Conservation (phyloP, 176 grass and related monocot genomes). For the Oryza glumipatula region DNA sequence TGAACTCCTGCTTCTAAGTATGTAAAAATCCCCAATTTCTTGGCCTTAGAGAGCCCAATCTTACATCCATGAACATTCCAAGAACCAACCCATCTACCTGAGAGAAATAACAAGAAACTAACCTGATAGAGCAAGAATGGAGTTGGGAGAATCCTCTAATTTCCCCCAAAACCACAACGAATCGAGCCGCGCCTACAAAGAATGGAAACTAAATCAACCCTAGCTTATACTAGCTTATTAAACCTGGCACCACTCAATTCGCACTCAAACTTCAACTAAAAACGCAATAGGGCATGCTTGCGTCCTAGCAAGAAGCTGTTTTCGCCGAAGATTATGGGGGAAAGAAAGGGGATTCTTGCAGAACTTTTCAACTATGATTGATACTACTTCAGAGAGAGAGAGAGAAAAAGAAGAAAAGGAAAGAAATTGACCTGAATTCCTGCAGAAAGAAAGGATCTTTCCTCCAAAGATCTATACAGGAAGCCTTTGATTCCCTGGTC, state of each 20-base stretch:
- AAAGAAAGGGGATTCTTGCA: not conserved
- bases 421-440: slow-evolving; percentile 17
- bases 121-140: not conserved
- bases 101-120: slow-evolving; percentile 2
- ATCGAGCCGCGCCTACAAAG: not conserved
- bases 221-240: slow-evolving; percentile 13
- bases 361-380: not conserved
- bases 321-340: not conserved
- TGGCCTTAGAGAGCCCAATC: not conserved
- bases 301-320: not conserved
- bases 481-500: not conserved
- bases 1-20: not conserved
- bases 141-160: not conserved
- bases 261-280: slow-evolving; percentile 13
- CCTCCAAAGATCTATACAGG: not conserved
- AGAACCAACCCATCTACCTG: not conserved
- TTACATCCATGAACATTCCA: not conserved
- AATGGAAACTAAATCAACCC: not conserved
- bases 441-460: not conserved
- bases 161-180: not conserved
- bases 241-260: not conserved
- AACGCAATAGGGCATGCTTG: not conserved
- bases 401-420: not conserved
- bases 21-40: slow-evolving; percentile 32
- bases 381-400: no score